Evolutionary conservation across 2,329 filamentous ascomycete genomes (phyloP), one percentile per base, ranked within the genome.

Genomic region (Colletotrichum sansevieriae): DNA sequence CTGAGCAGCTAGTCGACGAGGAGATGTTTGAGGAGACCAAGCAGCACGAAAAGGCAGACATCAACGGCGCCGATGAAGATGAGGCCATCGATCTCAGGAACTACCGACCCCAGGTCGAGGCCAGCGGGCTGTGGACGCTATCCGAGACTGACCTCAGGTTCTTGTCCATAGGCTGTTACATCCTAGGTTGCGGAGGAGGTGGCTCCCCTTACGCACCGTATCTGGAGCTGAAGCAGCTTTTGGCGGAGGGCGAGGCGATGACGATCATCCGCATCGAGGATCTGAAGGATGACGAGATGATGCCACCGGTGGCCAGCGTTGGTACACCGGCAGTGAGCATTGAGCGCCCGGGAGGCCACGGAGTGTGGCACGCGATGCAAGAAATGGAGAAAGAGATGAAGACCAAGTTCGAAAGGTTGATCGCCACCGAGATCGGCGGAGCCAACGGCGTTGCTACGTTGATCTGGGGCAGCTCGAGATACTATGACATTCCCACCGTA

Each of bases 391-490:
- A 54, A 18, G 51, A 66, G 51, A 62, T 43, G 57, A 39, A 37
- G 51, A 68, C 58, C 0, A 61, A 22, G 52, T 67, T 66, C 11
- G 63, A 71, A 47, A 65, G 67, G 7, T 61, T 74, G 8, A 69
- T 75, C 10, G 67, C 71, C 5, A 70, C 74, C 2, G 75, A 77
- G 67, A 88, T 88, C 47, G 86, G 86, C 1, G 86, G 86, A 1
- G 81, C 82, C 3, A 88, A 88, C 68, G 85, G 85, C 0, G 75
- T 87, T 8, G 79, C 74, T 73, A 80, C 68, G 33, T 79, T 74
- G 76, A 80, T 72, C 75, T 81, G 63, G 76, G 81, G 63, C 70
- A 80, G 69, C 75, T 82, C 75, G 3, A 68, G 71, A 11, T 75
- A 74, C 43, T 81, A 83, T 43, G 75, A 79, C 49, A 70, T 76